These are phyloP conservation scores for barley (Hordeum vulgare) DNA, from an alignment of 176 grass and related monocot species.

Conservation along the genomic window DNA sequence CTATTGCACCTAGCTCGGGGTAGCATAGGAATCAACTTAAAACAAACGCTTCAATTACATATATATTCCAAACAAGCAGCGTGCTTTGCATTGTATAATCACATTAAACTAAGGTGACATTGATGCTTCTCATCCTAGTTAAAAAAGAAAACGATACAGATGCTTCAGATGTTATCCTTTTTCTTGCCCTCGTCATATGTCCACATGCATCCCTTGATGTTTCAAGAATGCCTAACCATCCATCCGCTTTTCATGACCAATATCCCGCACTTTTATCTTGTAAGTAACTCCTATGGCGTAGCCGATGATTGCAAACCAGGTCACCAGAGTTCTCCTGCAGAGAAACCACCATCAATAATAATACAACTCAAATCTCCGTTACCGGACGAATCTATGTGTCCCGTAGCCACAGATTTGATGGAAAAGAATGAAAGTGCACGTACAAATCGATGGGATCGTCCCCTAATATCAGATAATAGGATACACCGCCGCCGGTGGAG, in stretches of 20 bases:
- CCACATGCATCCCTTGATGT: no score
- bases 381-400: background rate
- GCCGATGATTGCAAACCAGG: background rate
- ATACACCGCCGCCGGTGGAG: background rate
- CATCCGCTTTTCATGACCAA: background rate
- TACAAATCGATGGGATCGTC: background rate
- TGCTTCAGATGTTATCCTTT: background rate
- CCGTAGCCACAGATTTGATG: background rate
- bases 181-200: background rate
- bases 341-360: background rate
- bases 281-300: background rate
- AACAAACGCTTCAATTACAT: background rate
- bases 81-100: no score
- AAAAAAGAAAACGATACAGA: background rate
- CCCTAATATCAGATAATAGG: background rate
- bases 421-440: background rate
- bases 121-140: no score
- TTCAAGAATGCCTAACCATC: no score
- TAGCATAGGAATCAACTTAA: background rate
- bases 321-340: background rate
- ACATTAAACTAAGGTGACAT: no score
- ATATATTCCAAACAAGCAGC: no score
- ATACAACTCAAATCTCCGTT: background rate
- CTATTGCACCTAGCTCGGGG: background rate
- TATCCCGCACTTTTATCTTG: background rate